Conservation (phyloP, 768 basidiomycete genomes). For the Galerina sulciceps region DNA sequence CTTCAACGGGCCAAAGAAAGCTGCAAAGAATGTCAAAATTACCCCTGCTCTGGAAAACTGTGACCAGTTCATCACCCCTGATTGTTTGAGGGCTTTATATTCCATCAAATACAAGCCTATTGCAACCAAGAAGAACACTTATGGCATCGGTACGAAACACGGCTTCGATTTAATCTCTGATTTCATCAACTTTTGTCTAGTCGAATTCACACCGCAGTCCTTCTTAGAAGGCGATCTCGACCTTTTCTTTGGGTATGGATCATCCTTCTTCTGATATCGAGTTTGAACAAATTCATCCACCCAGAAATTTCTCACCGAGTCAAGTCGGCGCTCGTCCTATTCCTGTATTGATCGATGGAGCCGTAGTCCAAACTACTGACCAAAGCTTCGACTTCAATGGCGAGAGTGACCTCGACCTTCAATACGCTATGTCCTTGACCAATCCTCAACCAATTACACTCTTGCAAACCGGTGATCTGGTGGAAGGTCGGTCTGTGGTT, state of each 20-base stretch:
- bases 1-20: conserved; percentile 25
- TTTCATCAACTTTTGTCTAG: conserved; percentile 23
- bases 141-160: conserved; percentile 36
- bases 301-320: conserved; percentile 39
- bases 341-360: conserved; percentile 29
- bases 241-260: conserved; percentile 37
- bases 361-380: conserved; percentile 45
- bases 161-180: conserved; percentile 9
- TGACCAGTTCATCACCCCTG: conserved; percentile 39
- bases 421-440: conserved; percentile 57
- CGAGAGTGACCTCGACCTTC: conserved; percentile 61
- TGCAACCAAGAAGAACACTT: conserved; percentile 38
- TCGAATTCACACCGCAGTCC: conserved; percentile 56
- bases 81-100: conserved; percentile 45
- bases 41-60: conserved; percentile 29
- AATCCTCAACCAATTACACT: conserved; percentile 42
- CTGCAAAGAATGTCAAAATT: conserved; percentile 19
- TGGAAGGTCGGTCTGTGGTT: conserved; percentile 33
- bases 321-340: conserved; percentile 40
- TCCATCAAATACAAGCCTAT: conserved; percentile 36
- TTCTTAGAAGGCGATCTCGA: conserved; percentile 48
- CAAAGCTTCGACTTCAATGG: conserved; percentile 52
- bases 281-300: not conserved
- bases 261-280: conserved; percentile 26
- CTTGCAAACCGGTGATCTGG: conserved; percentile 48